Evolutionary conservation across 2,329 filamentous ascomycete species (phyloP), one percentile per base, ranked within the genome.

Genomic region (Aaosphaeria arxii): DNA sequence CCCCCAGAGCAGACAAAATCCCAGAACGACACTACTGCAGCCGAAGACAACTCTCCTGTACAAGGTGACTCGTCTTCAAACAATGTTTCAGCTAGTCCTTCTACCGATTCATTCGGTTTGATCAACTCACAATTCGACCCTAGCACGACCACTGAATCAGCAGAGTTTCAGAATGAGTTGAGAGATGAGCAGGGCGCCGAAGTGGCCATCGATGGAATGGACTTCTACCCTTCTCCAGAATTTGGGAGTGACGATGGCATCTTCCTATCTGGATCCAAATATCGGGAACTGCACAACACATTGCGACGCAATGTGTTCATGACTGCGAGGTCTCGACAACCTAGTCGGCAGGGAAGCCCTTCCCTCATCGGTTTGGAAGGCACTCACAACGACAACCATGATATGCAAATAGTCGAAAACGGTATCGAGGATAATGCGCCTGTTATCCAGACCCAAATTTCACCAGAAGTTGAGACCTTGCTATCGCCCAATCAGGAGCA

Each of bases 251-350:
- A 54, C 30, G 46, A 55, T 11, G 49, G 41, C 9, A 40, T 58
- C 7, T 49, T 55, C 35, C 40, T 58, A 33, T 46, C 52, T 44
- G 52, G 54, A 30, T 58, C 56, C 7, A 50, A 54, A 24, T 57
- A 59, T 17, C 46, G 55, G 11, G 52, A 59, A 13, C 47, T 53
- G 3, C 55, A 59, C 41, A 51, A 51, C 6, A 55, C 51, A 2
- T 46, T 59, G 5, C 9, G 33, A 2, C 13, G 17, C 17, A 24
- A 36, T 36, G 9, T 11, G 9, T 13, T 36, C 33, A 36, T 36
- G 2, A 36, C 9, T 36, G 33, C 9, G 33, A 13, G 9, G 9
- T 13, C 9, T 11, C 13, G 9, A 9, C 9, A 36, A 11, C 13
- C 33, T 13, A 36, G 13, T 36, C 9, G 9, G 33, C 9, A 13